Evolutionary conservation across 2,329 filamentous ascomycete genomes (phyloP).

Genomic region (Xylariaceae sp.): DNA sequence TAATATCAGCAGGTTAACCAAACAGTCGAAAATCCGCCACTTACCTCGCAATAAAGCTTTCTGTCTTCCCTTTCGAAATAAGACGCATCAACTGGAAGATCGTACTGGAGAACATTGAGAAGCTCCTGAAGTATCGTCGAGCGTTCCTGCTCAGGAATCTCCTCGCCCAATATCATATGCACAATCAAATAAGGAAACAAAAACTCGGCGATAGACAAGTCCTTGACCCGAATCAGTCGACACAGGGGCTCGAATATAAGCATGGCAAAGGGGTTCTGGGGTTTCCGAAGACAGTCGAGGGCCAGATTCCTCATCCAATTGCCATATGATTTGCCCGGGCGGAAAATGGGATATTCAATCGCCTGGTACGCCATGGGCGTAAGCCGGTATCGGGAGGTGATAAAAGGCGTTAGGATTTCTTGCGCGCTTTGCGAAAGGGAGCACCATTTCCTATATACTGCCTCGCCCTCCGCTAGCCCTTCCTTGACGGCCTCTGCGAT

Average conservation of each 20-base stretch:
- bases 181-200: constrained; percentile 81
- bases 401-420: constrained; percentile 80
- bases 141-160: constrained; percentile 54
- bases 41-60: constrained; percentile 81
- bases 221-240: constrained; percentile 77
- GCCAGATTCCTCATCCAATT: constrained; percentile 79
- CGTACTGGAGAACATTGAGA: constrained; percentile 64
- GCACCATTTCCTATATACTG: constrained; percentile 69
- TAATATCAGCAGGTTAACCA: neutral
- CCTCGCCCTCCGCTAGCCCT: constrained; percentile 45
- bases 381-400: constrained; percentile 77
- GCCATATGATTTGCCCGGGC: constrained; percentile 60
- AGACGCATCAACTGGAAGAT: constrained; percentile 44
- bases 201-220: constrained; percentile 80
- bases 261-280: constrained; percentile 66
- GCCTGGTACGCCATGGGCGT: constrained; percentile 53
- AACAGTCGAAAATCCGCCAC: constrained; percentile 19
- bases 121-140: constrained; percentile 67
- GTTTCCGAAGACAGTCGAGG: constrained; percentile 74
- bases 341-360: constrained; percentile 74
- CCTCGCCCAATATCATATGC: constrained; percentile 72
- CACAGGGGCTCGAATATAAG: constrained; percentile 77
- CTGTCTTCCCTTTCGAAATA: constrained; percentile 67
- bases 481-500: constrained; percentile 55
- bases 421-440: constrained; percentile 70